phyloP scores from a whole-genome alignment of 2,329 filamentous ascomycete species.

The Sordariomycetes sp. region DNA sequence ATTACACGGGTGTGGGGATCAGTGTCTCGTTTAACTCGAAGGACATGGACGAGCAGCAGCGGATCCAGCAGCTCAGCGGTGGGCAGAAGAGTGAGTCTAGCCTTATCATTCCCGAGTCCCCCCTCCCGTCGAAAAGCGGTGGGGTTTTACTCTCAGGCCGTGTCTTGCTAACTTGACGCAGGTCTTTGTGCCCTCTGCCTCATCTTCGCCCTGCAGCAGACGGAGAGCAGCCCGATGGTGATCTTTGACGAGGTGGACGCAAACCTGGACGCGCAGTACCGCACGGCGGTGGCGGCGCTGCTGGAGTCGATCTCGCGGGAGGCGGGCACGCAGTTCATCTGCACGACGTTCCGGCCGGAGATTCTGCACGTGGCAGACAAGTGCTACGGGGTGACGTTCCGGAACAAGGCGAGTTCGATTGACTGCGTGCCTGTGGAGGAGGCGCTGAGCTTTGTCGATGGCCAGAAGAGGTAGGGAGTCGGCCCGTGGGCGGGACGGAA shows the following conservation, averaged over 20 bases:
- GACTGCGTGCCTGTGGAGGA: conserved; percentile 82
- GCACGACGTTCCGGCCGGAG: conserved; percentile 95
- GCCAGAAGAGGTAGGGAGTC: conserved; percentile 36
- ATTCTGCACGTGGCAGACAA: conserved; percentile 94
- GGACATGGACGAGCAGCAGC: conserved; percentile 87
- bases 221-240: conserved; percentile 95
- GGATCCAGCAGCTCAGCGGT: conserved; percentile 92
- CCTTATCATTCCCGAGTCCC: not conserved
- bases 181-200: conserved; percentile 93
- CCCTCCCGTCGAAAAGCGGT: not conserved
- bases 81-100: conserved; percentile 83
- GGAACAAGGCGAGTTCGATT: conserved; percentile 89
- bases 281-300: conserved; percentile 87
- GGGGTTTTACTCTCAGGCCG: not conserved
- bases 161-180: conserved; percentile 22
- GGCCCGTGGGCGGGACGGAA: not conserved
- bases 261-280: conserved; percentile 95
- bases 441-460: conserved; percentile 89
- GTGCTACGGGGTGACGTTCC: conserved; percentile 92
- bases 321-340: conserved; percentile 76
- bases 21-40: conserved; percentile 98
- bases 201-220: conserved; percentile 97
- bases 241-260: conserved; percentile 99
- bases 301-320: conserved; percentile 66
- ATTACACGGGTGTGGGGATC: conserved; percentile 93